Conservation (phyloP, 495 filamentous ascomycete genomes). For the Penicilliopsis zonata region DNA sequence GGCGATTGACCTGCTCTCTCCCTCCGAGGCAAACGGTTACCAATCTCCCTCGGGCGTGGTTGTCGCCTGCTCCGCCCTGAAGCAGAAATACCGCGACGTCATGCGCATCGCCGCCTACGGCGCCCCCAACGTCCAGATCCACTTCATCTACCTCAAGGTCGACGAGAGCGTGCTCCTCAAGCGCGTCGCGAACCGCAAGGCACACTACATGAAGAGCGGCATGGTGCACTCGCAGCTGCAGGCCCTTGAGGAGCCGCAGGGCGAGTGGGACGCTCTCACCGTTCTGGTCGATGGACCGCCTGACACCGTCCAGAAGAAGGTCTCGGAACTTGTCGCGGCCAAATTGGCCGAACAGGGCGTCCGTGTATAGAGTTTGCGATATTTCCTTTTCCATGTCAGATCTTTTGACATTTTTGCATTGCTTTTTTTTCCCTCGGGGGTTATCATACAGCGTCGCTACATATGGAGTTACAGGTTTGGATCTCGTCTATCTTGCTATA, state of each 20-base stretch:
- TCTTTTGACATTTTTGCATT: conserved; percentile 7
- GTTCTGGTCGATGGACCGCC: conserved; percentile 62
- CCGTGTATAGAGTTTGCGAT: no score
- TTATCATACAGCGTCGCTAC: no score
- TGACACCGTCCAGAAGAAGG: conserved; percentile 54
- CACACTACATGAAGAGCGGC: conserved; percentile 92
- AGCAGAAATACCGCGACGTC: conserved; percentile 95
- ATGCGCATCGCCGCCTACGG: conserved; percentile 81
- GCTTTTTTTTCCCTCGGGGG: conserved; percentile 5
- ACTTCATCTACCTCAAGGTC: conserved; percentile 87
- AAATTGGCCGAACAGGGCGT: conserved; percentile 26
- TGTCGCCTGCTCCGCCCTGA: conserved; percentile 90
- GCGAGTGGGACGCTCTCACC: conserved; percentile 74
- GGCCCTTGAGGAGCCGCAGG: conserved; percentile 67
- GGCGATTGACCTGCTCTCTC: conserved; percentile 51
- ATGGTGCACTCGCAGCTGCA: conserved; percentile 96
- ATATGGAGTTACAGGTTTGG: no score
- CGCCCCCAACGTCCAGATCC: conserved; percentile 63
- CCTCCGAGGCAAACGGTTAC: conserved; percentile 29
- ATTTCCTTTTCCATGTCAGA: conserved; percentile 1
- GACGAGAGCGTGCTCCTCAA: conserved; percentile 59
- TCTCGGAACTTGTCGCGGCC: conserved; percentile 40
- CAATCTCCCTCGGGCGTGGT: conserved; percentile 64
- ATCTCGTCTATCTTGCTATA: no score
- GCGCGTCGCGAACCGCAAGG: conserved; percentile 59